Base-by-base conservation (phyloP, 2,329 filamentous ascomycete genomes). In the Arthrobotrys conoides region DNA sequence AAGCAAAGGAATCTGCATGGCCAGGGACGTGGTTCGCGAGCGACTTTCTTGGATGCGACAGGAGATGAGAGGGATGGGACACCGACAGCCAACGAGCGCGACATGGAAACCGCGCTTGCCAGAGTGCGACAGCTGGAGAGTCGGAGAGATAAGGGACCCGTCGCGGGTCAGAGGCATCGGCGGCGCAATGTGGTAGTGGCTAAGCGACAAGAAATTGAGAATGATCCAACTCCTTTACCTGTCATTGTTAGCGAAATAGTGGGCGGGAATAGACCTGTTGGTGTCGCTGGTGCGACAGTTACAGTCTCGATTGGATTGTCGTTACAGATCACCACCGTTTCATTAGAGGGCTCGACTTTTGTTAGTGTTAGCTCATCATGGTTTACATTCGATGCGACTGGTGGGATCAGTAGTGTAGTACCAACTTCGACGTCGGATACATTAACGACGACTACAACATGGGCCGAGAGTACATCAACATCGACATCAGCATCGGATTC, bases 271-370 rank as follows among this genome's bases (percentile, higher is more conserved):
- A 8, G 24, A 16, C 70, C 70, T 33, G 67, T n/a, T 18, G 64
- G 36, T 22, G 51, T 44, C 38, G 59, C 48, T 8, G 59, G 41
- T 24, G 75, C 71, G n/a, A 78, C 75, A 5, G 75, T 78, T 3
- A 78, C 75, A n/a, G 75, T 78, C 46, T 78, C 75, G 0, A 64
- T 78, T 59, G 75, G 75, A 16, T 22, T 78, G 18, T 71, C 75
- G 53, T n/a, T 78, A 33, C 75, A 78, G 36, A 14, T 72, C n/a
- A 48, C 68, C 20, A 78, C 68, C 18, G 27, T 78, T 9, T 53
- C 68, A 36, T 33, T 57, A 16, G 30, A 38, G 10, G 75, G 75
- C 24, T 67, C 75, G 36, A 78, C 75, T 16, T 78, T 72, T 65
- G 63, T 78, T 22, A 71, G 55, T 10, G 30, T 72, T 38, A 67